Evolutionary conservation across 345 rosid species (phyloP).

Genomic region (Kandelia obovata): DNA sequence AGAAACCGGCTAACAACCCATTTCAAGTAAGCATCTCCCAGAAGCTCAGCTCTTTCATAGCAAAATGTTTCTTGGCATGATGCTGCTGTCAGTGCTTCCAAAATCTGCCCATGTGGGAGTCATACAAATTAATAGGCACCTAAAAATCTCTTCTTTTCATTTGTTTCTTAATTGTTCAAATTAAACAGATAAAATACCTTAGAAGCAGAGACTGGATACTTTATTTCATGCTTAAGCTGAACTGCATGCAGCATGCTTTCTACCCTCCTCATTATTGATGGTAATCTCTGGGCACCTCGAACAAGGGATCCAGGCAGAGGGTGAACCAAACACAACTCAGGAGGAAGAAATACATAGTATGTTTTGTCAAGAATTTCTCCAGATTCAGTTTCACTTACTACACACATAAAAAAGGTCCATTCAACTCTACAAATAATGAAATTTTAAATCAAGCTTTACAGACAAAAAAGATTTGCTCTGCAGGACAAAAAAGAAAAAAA

Average conservation of each 20-base stretch:
- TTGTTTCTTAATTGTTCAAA: not conserved
- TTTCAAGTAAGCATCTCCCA: conserved; percentile 97
- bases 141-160: not conserved
- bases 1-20: conserved; percentile 96
- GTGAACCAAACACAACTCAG: conserved; percentile 86
- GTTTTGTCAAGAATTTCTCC: conserved; percentile 80
- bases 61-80: conserved; percentile 99
- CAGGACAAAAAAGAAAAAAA: not conserved
- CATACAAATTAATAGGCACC: conserved; percentile 8
- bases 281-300: conserved; percentile 96
- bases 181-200: conserved; percentile 44
- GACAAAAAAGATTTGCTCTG: not conserved
- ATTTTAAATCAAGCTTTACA: not conserved
- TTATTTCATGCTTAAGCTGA: conserved; percentile 70
- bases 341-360: conserved; percentile 91
- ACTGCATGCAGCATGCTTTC: conserved; percentile 95
- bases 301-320: conserved; percentile 93
- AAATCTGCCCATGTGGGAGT: conserved; percentile 45
- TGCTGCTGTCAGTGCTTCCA: conserved; percentile 97
- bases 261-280: conserved; percentile 95
- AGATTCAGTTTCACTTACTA: conserved; percentile 52
- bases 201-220: conserved; percentile 64
- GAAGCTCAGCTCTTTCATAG: conserved; percentile 97
- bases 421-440: conserved; percentile 22
- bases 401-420: not conserved